These are phyloP conservation scores for Maudiozyma serrabonitensis DNA, from an alignment of 805 yeast species.

Conservation along the genomic window DNA sequence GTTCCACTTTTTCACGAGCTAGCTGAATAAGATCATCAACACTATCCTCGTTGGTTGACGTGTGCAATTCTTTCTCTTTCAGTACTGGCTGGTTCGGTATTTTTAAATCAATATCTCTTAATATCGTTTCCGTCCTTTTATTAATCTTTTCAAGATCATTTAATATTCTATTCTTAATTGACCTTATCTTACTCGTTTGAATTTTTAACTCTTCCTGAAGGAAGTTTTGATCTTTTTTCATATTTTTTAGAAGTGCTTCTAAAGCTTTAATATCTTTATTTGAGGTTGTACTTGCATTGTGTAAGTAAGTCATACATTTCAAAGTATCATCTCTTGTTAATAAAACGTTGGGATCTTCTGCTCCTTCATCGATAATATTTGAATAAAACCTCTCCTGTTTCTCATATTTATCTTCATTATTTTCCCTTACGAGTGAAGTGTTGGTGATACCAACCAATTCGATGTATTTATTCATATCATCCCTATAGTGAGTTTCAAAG, in stretches of 20 bases:
- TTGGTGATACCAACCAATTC: slow-evolving; percentile 18
- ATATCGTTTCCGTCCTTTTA: neutral
- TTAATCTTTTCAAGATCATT: slow-evolving; percentile 8
- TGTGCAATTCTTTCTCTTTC: neutral
- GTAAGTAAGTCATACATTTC: slow-evolving; percentile 8
- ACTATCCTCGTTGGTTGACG: slow-evolving; percentile 3
- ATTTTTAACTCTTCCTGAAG: slow-evolving; percentile 15
- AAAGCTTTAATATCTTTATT: slow-evolving; percentile 14
- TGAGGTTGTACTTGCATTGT: slow-evolving; percentile 6
- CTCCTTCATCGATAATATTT: neutral
- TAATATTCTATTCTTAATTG: slow-evolving; percentile 7
- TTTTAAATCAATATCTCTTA: slow-evolving; percentile 1
- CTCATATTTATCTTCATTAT: neutral
- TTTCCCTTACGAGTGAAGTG: slow-evolving; percentile 11
- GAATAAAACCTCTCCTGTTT: neutral
- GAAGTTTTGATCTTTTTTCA: slow-evolving; percentile 19
- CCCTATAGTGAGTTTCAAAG: slow-evolving; percentile 12
- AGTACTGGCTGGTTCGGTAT: slow-evolving; percentile 1
- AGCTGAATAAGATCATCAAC: slow-evolving; percentile 5
- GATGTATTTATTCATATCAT: slow-evolving; percentile 16
- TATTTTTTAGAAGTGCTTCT: slow-evolving; percentile 13
- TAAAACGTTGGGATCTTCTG: neutral
- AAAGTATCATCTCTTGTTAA: neutral
- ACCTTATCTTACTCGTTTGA: slow-evolving; percentile 9
- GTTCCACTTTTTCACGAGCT: slow-evolving; percentile 12